phyloP scores from a whole-genome alignment of 352 stramenopile genomes.

The Globisporangium lucens region DNA sequence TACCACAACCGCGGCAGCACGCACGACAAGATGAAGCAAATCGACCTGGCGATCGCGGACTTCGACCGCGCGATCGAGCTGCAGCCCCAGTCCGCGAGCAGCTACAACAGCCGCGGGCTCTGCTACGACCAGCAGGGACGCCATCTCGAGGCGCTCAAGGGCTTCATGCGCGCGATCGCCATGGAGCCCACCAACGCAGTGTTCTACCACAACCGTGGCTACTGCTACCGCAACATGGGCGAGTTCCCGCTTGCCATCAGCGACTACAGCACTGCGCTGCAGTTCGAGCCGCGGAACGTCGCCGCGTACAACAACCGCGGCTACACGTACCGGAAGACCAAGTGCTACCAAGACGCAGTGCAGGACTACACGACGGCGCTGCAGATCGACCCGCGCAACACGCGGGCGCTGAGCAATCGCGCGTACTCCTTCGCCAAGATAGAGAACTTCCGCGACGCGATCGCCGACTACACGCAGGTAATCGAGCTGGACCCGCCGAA shows the following conservation, averaged over 20 bases:
- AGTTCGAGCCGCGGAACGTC: conserved; percentile 64
- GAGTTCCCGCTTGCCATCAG: conserved; percentile 60
- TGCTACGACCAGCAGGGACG: conserved; percentile 67
- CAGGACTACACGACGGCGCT: conserved; percentile 76
- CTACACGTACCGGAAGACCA: conserved; percentile 78
- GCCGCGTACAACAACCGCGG: conserved; percentile 84
- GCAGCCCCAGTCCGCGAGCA: conserved; percentile 56
- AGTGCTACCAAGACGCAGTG: conserved; percentile 61
- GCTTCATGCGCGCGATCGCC: conserved; percentile 62
- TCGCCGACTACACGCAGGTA: conserved; percentile 78
- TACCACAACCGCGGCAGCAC: conserved; percentile 85
- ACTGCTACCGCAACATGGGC: conserved; percentile 81
- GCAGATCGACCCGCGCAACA: conserved; percentile 67
- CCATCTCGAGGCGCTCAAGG: conserved; percentile 62
- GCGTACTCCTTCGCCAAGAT: conserved; percentile 86
- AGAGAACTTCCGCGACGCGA: conserved; percentile 52
- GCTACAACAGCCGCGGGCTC: conserved; percentile 80
- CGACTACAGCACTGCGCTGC: conserved; percentile 66
- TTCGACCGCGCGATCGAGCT: conserved; percentile 66
- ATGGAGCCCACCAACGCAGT: conserved; percentile 73
- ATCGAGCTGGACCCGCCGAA: conserved; percentile 68
- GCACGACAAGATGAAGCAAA: conserved; percentile 70
- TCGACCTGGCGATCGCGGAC: conserved; percentile 55
- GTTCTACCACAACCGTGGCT: conserved; percentile 85
- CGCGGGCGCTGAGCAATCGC: conserved; percentile 81